These are phyloP conservation scores for Mycocalia duriaeana DNA, from an alignment of 1,284 basidiomycete species.

Conservation along the genomic window DNA sequence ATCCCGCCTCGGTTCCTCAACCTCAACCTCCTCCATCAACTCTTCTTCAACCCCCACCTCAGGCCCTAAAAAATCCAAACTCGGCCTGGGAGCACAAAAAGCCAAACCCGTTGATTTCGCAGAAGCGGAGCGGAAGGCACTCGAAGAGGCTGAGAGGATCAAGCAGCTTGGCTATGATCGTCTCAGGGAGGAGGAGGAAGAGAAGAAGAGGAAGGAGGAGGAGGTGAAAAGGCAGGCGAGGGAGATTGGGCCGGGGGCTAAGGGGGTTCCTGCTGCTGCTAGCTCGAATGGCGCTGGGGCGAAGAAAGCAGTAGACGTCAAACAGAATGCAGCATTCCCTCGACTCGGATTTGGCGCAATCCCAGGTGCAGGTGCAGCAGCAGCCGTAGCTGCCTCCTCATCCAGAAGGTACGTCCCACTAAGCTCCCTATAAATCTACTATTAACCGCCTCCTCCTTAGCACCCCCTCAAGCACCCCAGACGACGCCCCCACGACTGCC, in stretches of 20 bases:
- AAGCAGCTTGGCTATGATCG: slow-evolving; percentile 88
- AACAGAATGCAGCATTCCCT: slow-evolving; percentile 58
- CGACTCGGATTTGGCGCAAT: slow-evolving; percentile 85
- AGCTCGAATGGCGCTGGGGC: slow-evolving; percentile 6
- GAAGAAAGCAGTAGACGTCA: slow-evolving; percentile 19
- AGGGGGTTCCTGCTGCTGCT: slow-evolving; percentile 4
- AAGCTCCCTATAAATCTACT: not conserved
- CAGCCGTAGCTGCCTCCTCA: slow-evolving; percentile 42
- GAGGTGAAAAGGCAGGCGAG: slow-evolving; percentile 39
- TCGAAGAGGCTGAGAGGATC: slow-evolving; percentile 85
- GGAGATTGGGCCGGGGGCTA: slow-evolving; percentile 35
- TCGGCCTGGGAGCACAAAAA: slow-evolving; percentile 86
- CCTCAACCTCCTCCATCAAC: slow-evolving; percentile 37
- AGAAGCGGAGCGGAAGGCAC: slow-evolving; percentile 82
- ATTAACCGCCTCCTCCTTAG: not conserved
- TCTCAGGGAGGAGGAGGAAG: slow-evolving; percentile 69
- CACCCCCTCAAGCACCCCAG: slow-evolving; percentile 34
- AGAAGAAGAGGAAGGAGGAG: slow-evolving; percentile 53
- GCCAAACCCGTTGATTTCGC: slow-evolving; percentile 84
- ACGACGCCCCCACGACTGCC: slow-evolving; percentile 75
- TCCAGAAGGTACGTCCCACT: not conserved
- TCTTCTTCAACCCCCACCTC: slow-evolving; percentile 27
- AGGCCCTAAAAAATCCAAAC: slow-evolving; percentile 59
- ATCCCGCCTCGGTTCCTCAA: slow-evolving; percentile 47
- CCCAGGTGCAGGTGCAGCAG: slow-evolving; percentile 52